A percentile compares a stretch with the other conserved stretches of the same genome.
phyloP scores from a whole-genome alignment of 805 yeast species.

The Yamadazyma tumulicola region DNA sequence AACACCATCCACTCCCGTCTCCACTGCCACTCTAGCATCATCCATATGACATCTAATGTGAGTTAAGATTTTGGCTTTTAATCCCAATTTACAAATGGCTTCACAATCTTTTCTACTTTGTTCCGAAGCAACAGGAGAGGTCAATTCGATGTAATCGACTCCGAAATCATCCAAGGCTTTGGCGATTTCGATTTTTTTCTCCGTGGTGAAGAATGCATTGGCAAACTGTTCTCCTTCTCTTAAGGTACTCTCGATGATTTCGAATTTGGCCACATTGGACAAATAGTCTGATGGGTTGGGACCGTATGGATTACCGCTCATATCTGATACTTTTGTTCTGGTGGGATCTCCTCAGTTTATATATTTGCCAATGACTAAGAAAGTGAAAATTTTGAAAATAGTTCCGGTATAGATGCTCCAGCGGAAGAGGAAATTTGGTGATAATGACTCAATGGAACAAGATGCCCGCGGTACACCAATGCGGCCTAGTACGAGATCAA shows the following conservation, averaged over 20 bases:
- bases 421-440: no score
- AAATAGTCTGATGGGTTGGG: slow-evolving; percentile 91
- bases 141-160: slow-evolving; percentile 94
- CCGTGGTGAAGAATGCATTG: slow-evolving; percentile 91
- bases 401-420: no score
- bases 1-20: slow-evolving; percentile 98
- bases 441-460: no score
- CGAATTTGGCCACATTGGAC: slow-evolving; percentile 84
- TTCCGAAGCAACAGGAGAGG: slow-evolving; percentile 97
- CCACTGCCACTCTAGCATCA: slow-evolving; percentile 95
- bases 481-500: no score
- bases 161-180: slow-evolving; percentile 97
- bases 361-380: no score
- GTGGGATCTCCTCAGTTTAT: no score
- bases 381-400: no score
- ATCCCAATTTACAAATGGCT: slow-evolving; percentile 95
- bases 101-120: slow-evolving; percentile 93
- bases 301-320: slow-evolving; percentile 74
- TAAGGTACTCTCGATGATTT: slow-evolving; percentile 90
- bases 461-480: no score
- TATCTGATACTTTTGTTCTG: no score
- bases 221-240: slow-evolving; percentile 99
- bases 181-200: slow-evolving; percentile 94
- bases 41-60: slow-evolving; percentile 99
- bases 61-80: slow-evolving; percentile 91